Conservation (phyloP, 2,329 filamentous ascomycete species). For the Fonsecaea multimorphosa region DNA sequence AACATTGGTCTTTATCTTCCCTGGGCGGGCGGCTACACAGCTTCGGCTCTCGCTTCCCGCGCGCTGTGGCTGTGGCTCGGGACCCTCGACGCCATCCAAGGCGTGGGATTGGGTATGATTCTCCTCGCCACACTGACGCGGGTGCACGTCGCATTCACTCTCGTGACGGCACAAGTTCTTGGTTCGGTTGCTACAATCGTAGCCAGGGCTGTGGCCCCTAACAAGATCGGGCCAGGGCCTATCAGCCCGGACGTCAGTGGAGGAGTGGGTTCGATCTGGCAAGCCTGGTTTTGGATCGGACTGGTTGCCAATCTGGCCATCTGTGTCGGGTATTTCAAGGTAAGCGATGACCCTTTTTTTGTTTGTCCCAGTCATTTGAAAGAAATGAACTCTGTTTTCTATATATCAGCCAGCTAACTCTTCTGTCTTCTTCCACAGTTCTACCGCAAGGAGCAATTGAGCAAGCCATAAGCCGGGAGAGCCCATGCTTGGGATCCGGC, state of each 20-base stretch:
- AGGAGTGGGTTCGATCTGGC: conserved; percentile 53
- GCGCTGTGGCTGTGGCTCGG: conserved; percentile 71
- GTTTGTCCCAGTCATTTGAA: not conserved
- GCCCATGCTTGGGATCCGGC: no score
- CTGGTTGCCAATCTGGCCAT: conserved; percentile 64
- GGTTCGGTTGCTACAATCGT: conserved; percentile 68
- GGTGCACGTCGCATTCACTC: conserved; percentile 67
- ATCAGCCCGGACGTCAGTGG: conserved; percentile 68
- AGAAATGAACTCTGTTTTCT: not conserved
- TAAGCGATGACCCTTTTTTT: conserved; percentile 42
- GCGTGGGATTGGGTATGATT: conserved; percentile 72
- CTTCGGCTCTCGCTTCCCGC: conserved; percentile 61
- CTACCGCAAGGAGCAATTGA: conserved; percentile 54
- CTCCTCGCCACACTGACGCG: conserved; percentile 69
- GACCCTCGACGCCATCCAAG: conserved; percentile 68
- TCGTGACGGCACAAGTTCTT: conserved; percentile 67
- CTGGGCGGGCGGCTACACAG: conserved; percentile 63
- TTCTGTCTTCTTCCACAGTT: conserved; percentile 44
- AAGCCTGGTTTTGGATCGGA: conserved; percentile 67
- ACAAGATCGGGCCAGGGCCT: conserved; percentile 65
- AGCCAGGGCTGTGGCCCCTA: conserved; percentile 65
- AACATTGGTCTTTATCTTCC: conserved; percentile 67
- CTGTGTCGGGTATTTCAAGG: conserved; percentile 61
- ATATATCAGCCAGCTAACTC: not conserved
- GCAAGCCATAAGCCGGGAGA: conserved; percentile 44